Base-by-base conservation (phyloP, 2,329 filamentous ascomycete species). In the Diaporthe nobilis region DNA sequence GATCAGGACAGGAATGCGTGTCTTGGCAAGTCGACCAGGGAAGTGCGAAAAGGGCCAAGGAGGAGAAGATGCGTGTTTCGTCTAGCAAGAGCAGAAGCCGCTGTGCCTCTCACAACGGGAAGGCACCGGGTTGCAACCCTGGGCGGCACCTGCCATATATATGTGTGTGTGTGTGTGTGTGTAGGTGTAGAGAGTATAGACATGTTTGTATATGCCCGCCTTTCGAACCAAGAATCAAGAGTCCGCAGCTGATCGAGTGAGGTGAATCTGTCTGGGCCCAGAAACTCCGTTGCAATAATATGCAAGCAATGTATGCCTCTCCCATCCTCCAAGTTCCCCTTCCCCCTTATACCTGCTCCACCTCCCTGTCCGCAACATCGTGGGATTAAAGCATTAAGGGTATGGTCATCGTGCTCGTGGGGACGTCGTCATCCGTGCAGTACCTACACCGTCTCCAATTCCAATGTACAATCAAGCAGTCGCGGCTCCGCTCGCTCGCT, bases 361-460 rank as follows among this genome's bases (percentile, higher is more conserved):
- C 63, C 20, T 53, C 22, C 31, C 22, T 39, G 20, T 39, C 34
- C 65, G 34, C 49, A 31, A 39, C 34, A 28, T 70, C 49, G 34
- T 42, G 34, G 20, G 34, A 67, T 71, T 72, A 76, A 71, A 25
- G 58, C 65, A 76, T 74, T 74, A 71, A 55, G n/a, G 25, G 51
- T 75, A 76, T 67, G 37, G 17, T 57, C 67, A 51, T 75, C 51
- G 51, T 47, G n/a, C 25, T 10, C 28, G 53, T 61, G 34, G 49
- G 53, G n/a, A n/a, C 28, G 15, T 53, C 49, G 6, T 47, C 49
- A 55, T 70, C 15, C 49, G 49, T 55, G 6, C n/a, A 70, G 22
- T 55, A 22, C 55, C 13, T 55, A 22, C 55, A 25, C n/a, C 25
- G 22, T 42, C 65, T 70, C 49, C 65, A 42, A 22, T 42, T 28